phyloP scores from a whole-genome alignment of 2,329 filamentous ascomycete species.

The Ophiostoma triangulosporum region DNA sequence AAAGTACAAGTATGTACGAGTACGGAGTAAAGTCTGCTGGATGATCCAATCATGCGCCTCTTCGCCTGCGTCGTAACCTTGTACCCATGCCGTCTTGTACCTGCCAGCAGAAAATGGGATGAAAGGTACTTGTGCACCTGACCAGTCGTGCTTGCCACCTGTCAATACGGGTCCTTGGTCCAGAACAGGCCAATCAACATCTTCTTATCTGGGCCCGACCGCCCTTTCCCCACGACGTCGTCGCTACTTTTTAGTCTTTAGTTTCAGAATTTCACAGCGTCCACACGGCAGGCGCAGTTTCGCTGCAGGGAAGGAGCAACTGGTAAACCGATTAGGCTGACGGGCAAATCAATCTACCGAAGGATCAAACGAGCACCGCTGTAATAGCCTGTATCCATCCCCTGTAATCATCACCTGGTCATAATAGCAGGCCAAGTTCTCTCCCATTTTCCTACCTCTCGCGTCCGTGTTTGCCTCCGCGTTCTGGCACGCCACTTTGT shows the following conservation, averaged over 20 bases:
- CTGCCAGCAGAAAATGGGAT: not conserved
- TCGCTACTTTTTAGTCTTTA: not conserved
- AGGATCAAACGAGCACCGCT: not conserved
- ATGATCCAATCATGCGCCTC: not conserved
- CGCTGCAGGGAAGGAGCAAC: not conserved
- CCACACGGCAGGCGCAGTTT: not conserved
- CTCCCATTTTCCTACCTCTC: not conserved
- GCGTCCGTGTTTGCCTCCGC: not conserved
- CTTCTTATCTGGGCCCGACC: not conserved
- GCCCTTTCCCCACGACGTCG: not conserved
- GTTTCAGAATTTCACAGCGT: not conserved
- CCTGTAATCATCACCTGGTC: not conserved
- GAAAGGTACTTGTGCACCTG: not conserved
- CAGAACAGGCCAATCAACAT: not conserved
- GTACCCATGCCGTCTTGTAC: not conserved
- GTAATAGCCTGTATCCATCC: not conserved
- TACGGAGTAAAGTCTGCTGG: not conserved
- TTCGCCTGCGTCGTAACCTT: not conserved
- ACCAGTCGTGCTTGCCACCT: not conserved
- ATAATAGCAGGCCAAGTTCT: not conserved
- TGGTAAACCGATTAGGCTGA: not conserved
- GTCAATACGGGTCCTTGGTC: not conserved
- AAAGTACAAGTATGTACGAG: not conserved
- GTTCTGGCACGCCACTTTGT: not conserved
- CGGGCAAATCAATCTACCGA: not conserved